Conservation (phyloP, 139 green algal species). For the Tetradesmus obliquus region DNA sequence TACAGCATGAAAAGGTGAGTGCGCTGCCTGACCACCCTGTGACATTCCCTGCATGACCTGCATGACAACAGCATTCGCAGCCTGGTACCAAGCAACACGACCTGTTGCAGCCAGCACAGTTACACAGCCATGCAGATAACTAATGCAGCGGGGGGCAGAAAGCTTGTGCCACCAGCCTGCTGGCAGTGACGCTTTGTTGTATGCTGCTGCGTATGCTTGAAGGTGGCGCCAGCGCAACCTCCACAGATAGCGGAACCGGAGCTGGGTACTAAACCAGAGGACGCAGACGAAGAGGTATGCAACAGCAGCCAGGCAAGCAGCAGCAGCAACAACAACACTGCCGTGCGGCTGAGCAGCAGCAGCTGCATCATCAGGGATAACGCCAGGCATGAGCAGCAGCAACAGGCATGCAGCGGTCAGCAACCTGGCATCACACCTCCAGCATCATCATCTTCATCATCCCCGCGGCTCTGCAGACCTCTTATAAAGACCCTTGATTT, state of each 20-base stretch:
- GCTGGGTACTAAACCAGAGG: constrained; percentile 63
- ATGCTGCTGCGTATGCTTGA: not conserved
- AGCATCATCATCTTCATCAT: too few species aligned
- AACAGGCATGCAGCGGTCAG: not conserved
- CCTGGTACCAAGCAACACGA: not conserved
- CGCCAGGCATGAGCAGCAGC: not conserved
- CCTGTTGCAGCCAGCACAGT: not conserved
- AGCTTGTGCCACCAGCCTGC: not conserved
- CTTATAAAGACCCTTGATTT: too few species aligned
- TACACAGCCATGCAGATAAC: not conserved
- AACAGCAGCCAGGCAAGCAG: not conserved
- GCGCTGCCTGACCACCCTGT: not conserved
- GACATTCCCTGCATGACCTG: not conserved
- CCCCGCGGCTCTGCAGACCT: too few species aligned
- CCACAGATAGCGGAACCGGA: constrained; percentile 72
- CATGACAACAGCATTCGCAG: not conserved
- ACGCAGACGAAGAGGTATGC: constrained; percentile 65
- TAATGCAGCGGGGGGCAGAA: too few species aligned
- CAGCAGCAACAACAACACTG: not conserved
- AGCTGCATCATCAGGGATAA: not conserved
- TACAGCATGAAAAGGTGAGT: constrained; percentile 75
- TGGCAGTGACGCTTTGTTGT: not conserved
- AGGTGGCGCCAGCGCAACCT: constrained; percentile 69
- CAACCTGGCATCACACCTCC: too few species aligned
- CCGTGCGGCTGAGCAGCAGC: not conserved